Conservation (phyloP, 108 stramenopile species). For the Stephanodiscus minutulus region DNA sequence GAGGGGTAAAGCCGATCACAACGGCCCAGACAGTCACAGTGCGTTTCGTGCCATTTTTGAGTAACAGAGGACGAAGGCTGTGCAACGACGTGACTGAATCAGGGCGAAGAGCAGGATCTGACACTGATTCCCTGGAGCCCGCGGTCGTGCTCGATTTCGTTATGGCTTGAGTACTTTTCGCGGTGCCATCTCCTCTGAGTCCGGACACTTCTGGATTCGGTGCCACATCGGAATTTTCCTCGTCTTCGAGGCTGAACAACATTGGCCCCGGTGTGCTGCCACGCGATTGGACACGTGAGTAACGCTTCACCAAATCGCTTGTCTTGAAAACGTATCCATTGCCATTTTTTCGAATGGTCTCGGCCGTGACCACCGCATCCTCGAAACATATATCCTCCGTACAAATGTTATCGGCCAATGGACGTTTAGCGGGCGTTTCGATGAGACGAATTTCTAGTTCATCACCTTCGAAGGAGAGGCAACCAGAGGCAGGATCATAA, state of each 20-base stretch:
- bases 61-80: slow-evolving; percentile 13
- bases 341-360: not conserved
- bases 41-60: slow-evolving; percentile 26
- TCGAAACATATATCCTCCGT: not conserved
- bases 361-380: slow-evolving; percentile 1
- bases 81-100: slow-evolving; percentile 14
- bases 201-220: slow-evolving; percentile 4
- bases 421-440: not conserved
- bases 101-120: slow-evolving; percentile 4
- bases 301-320: not conserved
- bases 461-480: slow-evolving; percentile 17
- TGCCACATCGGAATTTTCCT: not conserved
- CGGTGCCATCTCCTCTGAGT: not conserved
- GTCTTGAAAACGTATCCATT: slow-evolving; percentile 18
- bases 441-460: slow-evolving; percentile 38
- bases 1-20: slow-evolving; percentile 64
- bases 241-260: slow-evolving; percentile 7
- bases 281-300: not conserved
- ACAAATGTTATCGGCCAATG: not conserved
- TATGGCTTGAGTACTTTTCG: not conserved
- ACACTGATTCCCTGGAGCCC: slow-evolving; percentile 9
- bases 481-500: not conserved
- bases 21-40: slow-evolving; percentile 57
- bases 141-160: not conserved
- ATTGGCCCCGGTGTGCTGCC: not conserved